A percentile compares a stretch with the other conserved stretches of the same genome.
Evolutionary conservation across 2,329 filamentous ascomycete genomes (phyloP).

Genomic region (Capronia coronata): DNA sequence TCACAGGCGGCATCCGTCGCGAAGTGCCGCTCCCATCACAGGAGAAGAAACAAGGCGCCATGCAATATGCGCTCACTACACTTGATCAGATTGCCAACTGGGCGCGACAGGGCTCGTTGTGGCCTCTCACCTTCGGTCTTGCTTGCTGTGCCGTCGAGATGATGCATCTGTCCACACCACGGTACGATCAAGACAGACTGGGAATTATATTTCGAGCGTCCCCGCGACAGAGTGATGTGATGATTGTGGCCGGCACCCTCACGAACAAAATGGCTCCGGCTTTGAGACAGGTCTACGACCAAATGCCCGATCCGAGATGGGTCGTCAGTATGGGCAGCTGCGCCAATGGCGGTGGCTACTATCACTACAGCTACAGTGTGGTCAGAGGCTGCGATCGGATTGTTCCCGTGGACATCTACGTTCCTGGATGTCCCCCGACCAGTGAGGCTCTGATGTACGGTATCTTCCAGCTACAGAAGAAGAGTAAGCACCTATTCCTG

Average conservation of each 20-base stretch:
- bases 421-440: slow-evolving; percentile 61
- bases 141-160: slow-evolving; percentile 87
- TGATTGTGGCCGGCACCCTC: slow-evolving; percentile 88
- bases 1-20: slow-evolving; percentile 40
- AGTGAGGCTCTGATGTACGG: slow-evolving; percentile 51
- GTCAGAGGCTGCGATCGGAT: slow-evolving; percentile 69
- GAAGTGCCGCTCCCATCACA: slow-evolving; percentile 46
- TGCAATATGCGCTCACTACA: slow-evolving; percentile 45
- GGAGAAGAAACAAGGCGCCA: slow-evolving; percentile 46
- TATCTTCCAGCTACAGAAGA: slow-evolving; percentile 70
- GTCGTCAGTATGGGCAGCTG: slow-evolving; percentile 80
- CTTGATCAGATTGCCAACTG: slow-evolving; percentile 71
- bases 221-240: slow-evolving; percentile 80
- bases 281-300: slow-evolving; percentile 84
- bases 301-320: slow-evolving; percentile 90
- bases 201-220: slow-evolving; percentile 89
- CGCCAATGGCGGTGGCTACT: slow-evolving; percentile 78
- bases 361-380: slow-evolving; percentile 78
- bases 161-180: slow-evolving; percentile 84
- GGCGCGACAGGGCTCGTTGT: slow-evolving; percentile 75
- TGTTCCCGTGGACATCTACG: slow-evolving; percentile 73
- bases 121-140: slow-evolving; percentile 83
- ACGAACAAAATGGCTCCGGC: slow-evolving; percentile 97
- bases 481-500: slow-evolving; percentile 40
- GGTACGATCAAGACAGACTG: slow-evolving; percentile 81